A percentile compares a stretch with the other conserved stretches of the same genome.
phyloP scores from a whole-genome alignment of 441 rosid genomes.

The Iberis amara region DNA sequence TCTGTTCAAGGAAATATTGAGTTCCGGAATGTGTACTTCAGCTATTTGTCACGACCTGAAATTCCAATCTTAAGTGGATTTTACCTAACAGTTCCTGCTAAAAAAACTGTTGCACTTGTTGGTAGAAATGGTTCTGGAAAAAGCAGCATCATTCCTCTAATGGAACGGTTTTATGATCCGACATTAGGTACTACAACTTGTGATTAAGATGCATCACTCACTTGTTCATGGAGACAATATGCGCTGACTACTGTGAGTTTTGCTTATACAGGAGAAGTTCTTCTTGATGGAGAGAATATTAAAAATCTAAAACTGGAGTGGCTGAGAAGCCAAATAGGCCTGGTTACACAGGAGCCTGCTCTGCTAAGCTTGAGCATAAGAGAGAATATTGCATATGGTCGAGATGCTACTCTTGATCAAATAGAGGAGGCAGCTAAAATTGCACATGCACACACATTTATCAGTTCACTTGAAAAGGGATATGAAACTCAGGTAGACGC shows the following conservation, averaged over 20 bases:
- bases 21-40: constrained; percentile 95
- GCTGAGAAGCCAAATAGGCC: no score
- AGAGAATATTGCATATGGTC: constrained; percentile 93
- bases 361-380: constrained; percentile 81
- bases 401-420: constrained; percentile 78
- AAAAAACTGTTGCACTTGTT: constrained; percentile 94
- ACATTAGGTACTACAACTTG: constrained; percentile 87
- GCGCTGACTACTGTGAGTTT: no score
- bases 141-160: constrained; percentile 92
- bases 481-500: constrained; percentile 81
- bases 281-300: no score
- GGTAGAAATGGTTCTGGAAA: constrained; percentile 99
- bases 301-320: no score
- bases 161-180: constrained; percentile 99
- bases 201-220: no score
- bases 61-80: constrained; percentile 95
- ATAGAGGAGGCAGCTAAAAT: constrained; percentile 96
- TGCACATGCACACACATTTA: constrained; percentile 94
- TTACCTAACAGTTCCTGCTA: constrained; percentile 95
- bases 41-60: constrained; percentile 97
- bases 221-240: no score
- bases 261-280: no score
- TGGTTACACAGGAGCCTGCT: no score
- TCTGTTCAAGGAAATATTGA: constrained; percentile 88
- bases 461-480: constrained; percentile 89